phyloP scores from a whole-genome alignment of 805 yeast species.

The Isabelozyma heimii region DNA sequence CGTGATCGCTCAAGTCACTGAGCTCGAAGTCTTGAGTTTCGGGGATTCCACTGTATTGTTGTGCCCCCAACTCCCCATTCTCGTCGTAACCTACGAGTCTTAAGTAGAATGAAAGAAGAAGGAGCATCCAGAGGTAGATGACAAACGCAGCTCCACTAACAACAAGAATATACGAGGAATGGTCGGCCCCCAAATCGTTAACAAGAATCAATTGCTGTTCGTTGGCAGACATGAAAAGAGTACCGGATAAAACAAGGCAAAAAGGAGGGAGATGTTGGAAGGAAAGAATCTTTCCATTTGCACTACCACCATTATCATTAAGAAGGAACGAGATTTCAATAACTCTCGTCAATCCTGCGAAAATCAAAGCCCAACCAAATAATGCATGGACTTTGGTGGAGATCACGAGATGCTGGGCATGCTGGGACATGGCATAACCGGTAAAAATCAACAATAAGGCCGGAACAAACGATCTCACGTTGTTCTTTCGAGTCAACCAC shows the following conservation, averaged over 20 bases:
- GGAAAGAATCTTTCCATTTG: slow-evolving; percentile 49
- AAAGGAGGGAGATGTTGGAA: slow-evolving; percentile 90
- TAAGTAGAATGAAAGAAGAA: slow-evolving; percentile 59
- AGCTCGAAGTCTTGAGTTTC: slow-evolving; percentile 34
- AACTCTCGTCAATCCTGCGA: slow-evolving; percentile 74
- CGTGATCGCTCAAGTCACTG: slow-evolving; percentile 28
- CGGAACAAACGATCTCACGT: slow-evolving; percentile 73
- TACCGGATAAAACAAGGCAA: slow-evolving; percentile 73
- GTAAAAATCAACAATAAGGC: slow-evolving; percentile 80
- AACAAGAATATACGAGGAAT: slow-evolving; percentile 75
- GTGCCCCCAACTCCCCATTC: slow-evolving; percentile 27
- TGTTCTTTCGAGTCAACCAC: slow-evolving; percentile 56
- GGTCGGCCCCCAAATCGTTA: slow-evolving; percentile 74
- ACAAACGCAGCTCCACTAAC: slow-evolving; percentile 72
- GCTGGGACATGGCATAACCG: slow-evolving; percentile 94
- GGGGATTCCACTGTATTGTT: slow-evolving; percentile 12
- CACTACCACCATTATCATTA: slow-evolving; percentile 49
- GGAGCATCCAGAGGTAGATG: slow-evolving; percentile 62
- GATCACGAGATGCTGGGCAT: slow-evolving; percentile 68
- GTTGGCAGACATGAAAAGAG: slow-evolving; percentile 86
- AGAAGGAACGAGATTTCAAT: slow-evolving; percentile 79
- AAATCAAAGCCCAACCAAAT: slow-evolving; percentile 79
- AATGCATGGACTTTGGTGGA: slow-evolving; percentile 86
- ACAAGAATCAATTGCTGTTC: slow-evolving; percentile 82
- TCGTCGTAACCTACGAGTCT: slow-evolving; percentile 40